Evolutionary conservation across 805 yeast genomes (phyloP).

Genomic region (Cyberlindnera xylosilytica): DNA sequence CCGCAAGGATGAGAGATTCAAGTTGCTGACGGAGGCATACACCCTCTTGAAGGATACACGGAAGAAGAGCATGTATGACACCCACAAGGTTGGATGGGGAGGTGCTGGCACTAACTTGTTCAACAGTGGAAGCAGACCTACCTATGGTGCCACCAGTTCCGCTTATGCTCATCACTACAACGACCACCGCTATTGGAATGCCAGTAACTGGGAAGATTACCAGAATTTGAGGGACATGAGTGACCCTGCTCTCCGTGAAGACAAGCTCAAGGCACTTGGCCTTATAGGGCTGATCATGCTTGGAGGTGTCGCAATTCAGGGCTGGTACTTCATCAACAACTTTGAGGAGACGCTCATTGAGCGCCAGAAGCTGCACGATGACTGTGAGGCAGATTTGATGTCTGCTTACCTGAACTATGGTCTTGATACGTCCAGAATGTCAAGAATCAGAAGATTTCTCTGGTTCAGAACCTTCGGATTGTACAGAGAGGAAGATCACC

Average conservation of each 20-base stretch:
- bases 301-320: slow-evolving; percentile 38
- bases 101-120: slow-evolving; percentile 4
- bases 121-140: slow-evolving; percentile 7
- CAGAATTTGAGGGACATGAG: slow-evolving; percentile 34
- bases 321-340: slow-evolving; percentile 36
- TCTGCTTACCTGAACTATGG: slow-evolving; percentile 51
- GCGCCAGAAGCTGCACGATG: slow-evolving; percentile 37
- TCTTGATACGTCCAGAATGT: slow-evolving; percentile 44
- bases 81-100: slow-evolving; percentile 44
- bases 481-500: slow-evolving; percentile 28
- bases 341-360: slow-evolving; percentile 34
- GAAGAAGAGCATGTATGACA: slow-evolving; percentile 44
- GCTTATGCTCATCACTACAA: slow-evolving; percentile 20
- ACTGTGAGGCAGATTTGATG: slow-evolving; percentile 36
- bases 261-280: slow-evolving; percentile 39
- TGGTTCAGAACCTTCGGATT: slow-evolving; percentile 47
- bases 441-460: slow-evolving; percentile 53
- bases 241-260: slow-evolving; percentile 32
- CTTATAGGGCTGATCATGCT: slow-evolving; percentile 39
- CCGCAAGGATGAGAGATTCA: slow-evolving; percentile 40
- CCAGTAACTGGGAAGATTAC: slow-evolving; percentile 65
- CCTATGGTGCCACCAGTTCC: slow-evolving; percentile 27
- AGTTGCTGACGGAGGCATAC: slow-evolving; percentile 56
- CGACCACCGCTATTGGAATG: slow-evolving; percentile 47
- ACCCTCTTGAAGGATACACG: slow-evolving; percentile 46